Evolutionary conservation across 2,329 filamentous ascomycete genomes (phyloP).

Genomic region (Colletotrichum neosansevieriae): DNA sequence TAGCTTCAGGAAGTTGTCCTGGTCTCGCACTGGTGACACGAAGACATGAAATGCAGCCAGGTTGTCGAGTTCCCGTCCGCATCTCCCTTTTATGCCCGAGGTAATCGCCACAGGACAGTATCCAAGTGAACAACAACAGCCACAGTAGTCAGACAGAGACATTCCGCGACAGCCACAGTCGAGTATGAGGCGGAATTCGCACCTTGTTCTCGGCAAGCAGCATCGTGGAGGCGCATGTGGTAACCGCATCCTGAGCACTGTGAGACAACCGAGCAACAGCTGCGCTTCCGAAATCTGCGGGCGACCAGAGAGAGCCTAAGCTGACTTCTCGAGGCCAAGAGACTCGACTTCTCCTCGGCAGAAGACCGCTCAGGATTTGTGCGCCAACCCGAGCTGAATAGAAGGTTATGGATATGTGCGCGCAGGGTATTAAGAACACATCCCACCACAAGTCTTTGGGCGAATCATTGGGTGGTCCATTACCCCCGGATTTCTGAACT

Average conservation of each 20-base stretch:
- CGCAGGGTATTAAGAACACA: conserved; percentile 4
- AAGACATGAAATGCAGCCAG: neutral
- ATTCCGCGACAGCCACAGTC: conserved; percentile 30
- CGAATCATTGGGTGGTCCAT: conserved; percentile 11
- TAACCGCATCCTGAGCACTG: conserved; percentile 4
- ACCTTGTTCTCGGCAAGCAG: neutral
- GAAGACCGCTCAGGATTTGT: conserved; percentile 14
- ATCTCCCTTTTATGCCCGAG: neutral
- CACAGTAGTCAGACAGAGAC: conserved; percentile 22
- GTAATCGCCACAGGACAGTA: neutral
- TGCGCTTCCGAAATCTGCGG: neutral
- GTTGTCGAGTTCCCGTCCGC: neutral
- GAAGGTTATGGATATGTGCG: conserved; percentile 7
- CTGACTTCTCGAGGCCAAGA: neutral
- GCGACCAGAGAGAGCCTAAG: conserved; percentile 1
- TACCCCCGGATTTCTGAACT: conserved; percentile 26
- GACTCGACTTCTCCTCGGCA: neutral
- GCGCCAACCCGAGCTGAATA: neutral
- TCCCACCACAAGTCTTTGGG: neutral
- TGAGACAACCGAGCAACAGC: neutral
- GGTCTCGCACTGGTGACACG: conserved; percentile 14
- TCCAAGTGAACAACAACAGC: neutral
- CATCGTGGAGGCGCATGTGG: neutral
- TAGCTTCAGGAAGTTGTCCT: neutral
- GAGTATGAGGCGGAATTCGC: neutral